Evolutionary conservation across 495 filamentous ascomycete genomes (phyloP), one percentile per base, ranked within the genome.

Genomic region (Letharia lupina): DNA sequence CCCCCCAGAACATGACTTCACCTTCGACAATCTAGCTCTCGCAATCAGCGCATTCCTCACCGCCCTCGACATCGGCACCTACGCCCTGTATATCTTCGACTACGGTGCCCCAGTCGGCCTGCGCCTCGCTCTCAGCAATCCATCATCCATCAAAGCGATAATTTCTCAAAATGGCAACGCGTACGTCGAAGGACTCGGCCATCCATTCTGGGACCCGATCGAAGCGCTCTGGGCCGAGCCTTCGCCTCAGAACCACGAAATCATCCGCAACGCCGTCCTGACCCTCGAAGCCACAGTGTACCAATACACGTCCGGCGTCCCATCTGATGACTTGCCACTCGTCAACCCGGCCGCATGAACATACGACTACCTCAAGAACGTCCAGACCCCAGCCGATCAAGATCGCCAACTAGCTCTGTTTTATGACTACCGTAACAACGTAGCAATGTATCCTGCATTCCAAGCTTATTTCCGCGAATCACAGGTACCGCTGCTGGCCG

Each of bases 141-240:
- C 63, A 2, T 9, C 40, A 3, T 37, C 75, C 20, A 73, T 87
- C 48, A 73, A 76, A 47, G 81, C 82, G 18, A 82, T 89, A 58
- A 78, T 87, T 70, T 74, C 78, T 8, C 85, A 87, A 67, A 87
- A 84, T 68, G 85, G 86, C 58, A 89, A 88, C 71, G 86, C 84
- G 39, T 87, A 87, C 71, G 73, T 65, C 39, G 84, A 83, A 40
- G 87, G 86, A 23, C 73, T 89, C 10, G 80, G 82, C 16, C 39
- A 69, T 23, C 69, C 70, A 1, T 84, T 87, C 74, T 88, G 84
- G 87, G 74, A 70, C 13, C 79, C 77, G 6, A 70, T 85, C 15
- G 66, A 75, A 37, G 68, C 75, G 3, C 77, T 79, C 61, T 88
- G 86, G 84, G 20, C 42, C 3, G 72, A 69, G 0, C 78, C 28